These are phyloP conservation scores for Trametes meyenii DNA, from an alignment of 768 basidiomycete genomes.

Conservation along the genomic window DNA sequence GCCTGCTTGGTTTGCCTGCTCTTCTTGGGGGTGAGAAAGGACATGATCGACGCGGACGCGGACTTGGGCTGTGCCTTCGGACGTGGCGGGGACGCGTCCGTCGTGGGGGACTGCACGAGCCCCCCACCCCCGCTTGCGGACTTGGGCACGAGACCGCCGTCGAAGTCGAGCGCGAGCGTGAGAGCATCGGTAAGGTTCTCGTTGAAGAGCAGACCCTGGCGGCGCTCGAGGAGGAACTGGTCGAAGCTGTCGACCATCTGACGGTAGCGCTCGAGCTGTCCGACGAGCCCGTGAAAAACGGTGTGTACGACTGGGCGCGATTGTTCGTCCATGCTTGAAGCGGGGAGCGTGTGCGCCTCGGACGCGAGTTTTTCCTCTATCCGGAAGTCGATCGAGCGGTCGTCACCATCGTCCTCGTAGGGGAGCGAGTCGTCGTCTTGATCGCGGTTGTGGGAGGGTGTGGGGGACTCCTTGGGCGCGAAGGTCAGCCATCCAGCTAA, in stretches of 20 bases:
- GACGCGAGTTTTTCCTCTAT: constrained; percentile 67
- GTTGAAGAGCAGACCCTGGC: constrained; percentile 87
- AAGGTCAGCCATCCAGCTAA: constrained; percentile 90
- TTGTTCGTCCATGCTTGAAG: constrained; percentile 68
- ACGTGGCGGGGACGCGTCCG: constrained; percentile 30
- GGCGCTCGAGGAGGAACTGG: constrained; percentile 78
- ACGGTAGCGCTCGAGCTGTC: constrained; percentile 82
- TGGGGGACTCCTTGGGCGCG: constrained; percentile 44
- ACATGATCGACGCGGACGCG: constrained; percentile 64
- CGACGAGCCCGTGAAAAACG: constrained; percentile 78
- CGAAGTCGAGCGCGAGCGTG: constrained; percentile 67
- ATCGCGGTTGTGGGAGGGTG: constrained; percentile 21
- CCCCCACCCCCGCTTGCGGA: constrained; percentile 25
- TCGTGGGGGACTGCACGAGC: constrained; percentile 28
- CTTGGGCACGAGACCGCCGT: constrained; percentile 34
- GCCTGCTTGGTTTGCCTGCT: constrained; percentile 45
- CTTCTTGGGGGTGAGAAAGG: constrained; percentile 81
- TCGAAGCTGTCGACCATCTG: constrained; percentile 78
- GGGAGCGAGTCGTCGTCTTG: constrained; percentile 24
- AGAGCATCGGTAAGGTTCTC: constrained; percentile 93
- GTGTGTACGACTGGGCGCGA: constrained; percentile 80
- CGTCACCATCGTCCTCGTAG: constrained; percentile 64
- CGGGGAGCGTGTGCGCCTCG: constrained; percentile 61
- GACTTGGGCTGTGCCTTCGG: constrained; percentile 48
- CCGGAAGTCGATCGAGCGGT: constrained; percentile 77